phyloP scores from a whole-genome alignment of 2,329 filamentous ascomycete genomes.

The Aspergillus quadrilineatus region DNA sequence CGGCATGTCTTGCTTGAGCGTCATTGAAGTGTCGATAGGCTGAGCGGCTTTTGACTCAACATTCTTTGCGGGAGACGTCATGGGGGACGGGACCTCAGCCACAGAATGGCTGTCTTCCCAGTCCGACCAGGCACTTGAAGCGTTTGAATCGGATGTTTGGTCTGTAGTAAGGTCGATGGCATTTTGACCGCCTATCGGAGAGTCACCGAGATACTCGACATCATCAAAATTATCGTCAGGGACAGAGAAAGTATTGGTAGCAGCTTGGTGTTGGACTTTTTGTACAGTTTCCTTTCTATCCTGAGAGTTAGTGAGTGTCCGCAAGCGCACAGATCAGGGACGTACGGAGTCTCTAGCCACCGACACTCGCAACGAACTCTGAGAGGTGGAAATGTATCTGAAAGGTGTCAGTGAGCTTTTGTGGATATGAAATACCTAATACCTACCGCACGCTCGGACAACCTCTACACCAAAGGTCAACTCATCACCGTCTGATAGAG shows the following conservation, averaged over 20 bases:
- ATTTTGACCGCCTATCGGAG: neutral
- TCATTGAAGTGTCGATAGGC: neutral
- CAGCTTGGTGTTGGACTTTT: slow-evolving; percentile 8
- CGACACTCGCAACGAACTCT: slow-evolving; percentile 30
- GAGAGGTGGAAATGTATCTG: slow-evolving; percentile 36
- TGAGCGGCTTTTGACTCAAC: neutral
- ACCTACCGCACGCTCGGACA: slow-evolving; percentile 38
- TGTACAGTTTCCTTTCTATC: slow-evolving; percentile 9
- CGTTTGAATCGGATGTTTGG: slow-evolving; percentile 12
- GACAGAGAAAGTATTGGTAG: slow-evolving; percentile 42
- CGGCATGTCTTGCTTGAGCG: slow-evolving; percentile 2
- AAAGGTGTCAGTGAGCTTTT: too few relatives aligned
- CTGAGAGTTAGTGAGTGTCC: slow-evolving; percentile 12
- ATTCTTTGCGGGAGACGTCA: slow-evolving; percentile 24
- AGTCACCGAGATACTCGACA: neutral
- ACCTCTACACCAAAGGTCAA: slow-evolving; percentile 52
- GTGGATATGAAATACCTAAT: too few relatives aligned
- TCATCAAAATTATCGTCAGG: slow-evolving; percentile 27
- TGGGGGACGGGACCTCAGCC: slow-evolving; percentile 24
- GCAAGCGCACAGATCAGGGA: neutral
- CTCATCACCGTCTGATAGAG: slow-evolving; percentile 39
- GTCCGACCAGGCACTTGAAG: slow-evolving; percentile 17
- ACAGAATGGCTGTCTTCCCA: slow-evolving; percentile 21
- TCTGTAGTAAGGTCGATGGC: slow-evolving; percentile 8
- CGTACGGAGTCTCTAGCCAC: slow-evolving; percentile 30